These are phyloP conservation scores for Calonectria henricotiae DNA, from an alignment of 2,329 filamentous ascomycete species.

Conservation along the genomic window DNA sequence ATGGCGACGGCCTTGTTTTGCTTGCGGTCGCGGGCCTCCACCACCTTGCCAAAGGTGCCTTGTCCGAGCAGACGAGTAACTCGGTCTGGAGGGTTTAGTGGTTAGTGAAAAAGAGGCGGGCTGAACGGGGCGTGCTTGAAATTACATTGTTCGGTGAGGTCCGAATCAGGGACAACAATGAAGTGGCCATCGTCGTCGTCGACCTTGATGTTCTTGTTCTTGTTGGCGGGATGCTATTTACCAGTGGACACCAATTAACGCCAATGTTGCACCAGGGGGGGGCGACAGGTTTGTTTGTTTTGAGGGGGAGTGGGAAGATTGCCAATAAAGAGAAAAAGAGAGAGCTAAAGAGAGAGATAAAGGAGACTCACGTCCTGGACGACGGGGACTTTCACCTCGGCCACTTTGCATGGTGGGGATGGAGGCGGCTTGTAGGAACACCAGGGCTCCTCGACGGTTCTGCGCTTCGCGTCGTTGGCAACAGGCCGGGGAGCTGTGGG, in stretches of 20 bases:
- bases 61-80: conserved; percentile 93
- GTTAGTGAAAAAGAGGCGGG: conserved; percentile 47
- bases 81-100: conserved; percentile 73
- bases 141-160: conserved; percentile 89
- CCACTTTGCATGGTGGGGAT: conserved; percentile 59
- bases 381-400: conserved; percentile 15
- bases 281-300: not conserved
- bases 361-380: conserved; percentile 18
- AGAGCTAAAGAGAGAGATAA: not conserved
- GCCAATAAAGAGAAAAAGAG: no score
- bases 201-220: conserved; percentile 60
- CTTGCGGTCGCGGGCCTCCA: conserved; percentile 88
- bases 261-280: not conserved
- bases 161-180: conserved; percentile 89
- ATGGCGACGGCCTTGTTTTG: conserved; percentile 88
- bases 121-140: not conserved
- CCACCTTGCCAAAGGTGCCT: conserved; percentile 99
- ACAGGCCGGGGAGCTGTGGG: conserved; percentile 83
- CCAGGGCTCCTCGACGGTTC: conserved; percentile 83
- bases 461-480: conserved; percentile 85
- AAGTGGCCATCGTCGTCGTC: conserved; percentile 99
- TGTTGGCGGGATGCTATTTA: conserved; percentile 67
- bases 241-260: conserved; percentile 1
- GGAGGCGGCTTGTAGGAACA: conserved; percentile 88
- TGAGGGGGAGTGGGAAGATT: not conserved